Evolutionary conservation across 225 moss, liverwort and hornwort genomes (phyloP), one percentile per base, ranked within the genome.

Genomic region (Asterella californica): DNA sequence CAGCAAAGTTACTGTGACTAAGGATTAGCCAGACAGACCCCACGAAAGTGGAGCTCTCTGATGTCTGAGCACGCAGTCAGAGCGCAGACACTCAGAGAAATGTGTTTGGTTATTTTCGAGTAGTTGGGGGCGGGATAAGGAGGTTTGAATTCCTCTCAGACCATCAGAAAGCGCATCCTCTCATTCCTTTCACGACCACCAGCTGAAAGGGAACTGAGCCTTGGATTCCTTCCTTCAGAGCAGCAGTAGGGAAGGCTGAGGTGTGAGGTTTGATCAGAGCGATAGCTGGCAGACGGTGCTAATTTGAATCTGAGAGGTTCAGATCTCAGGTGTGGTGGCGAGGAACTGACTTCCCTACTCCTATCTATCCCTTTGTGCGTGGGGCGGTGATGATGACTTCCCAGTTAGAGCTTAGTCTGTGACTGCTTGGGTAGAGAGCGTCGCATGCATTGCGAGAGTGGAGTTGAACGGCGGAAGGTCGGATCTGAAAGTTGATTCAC

Each of bases 91-190:
- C 57, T 57, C 30, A 19, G 15, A 69, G 33, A 22, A 38, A 21
- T 24, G 70, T 70, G 70, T 45, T 46, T 49, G n/a, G 27, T 73
- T 50, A 5, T 27, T 50, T 49, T 12, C 7, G 48, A 29, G 49
- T 49, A 29, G 72, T 25, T 50, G 67, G 72, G 50, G 72, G 72
- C 72, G 72, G 72, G 72, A 73, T 73, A 10, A 30, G 27, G 72
- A 70, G 38, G 49, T 49, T 73, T 73, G 72, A 73, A 49, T 24
- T 65, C 4, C 65, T 2, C 27, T 73, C 48, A 29, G 29, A 29
- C 29, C 29, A 52, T 37, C 42, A 10, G 22, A 45, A 8, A 5
- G 29, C 27, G 69, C 72, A 52, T 73, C 50, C 27, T 48, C 72
- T 15, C 10, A 6, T 49, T 2, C 9, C 45, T 14, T 25, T 27